Conservation (phyloP, 139 green algal species). For the Protoeuglena noctilucae region DNA sequence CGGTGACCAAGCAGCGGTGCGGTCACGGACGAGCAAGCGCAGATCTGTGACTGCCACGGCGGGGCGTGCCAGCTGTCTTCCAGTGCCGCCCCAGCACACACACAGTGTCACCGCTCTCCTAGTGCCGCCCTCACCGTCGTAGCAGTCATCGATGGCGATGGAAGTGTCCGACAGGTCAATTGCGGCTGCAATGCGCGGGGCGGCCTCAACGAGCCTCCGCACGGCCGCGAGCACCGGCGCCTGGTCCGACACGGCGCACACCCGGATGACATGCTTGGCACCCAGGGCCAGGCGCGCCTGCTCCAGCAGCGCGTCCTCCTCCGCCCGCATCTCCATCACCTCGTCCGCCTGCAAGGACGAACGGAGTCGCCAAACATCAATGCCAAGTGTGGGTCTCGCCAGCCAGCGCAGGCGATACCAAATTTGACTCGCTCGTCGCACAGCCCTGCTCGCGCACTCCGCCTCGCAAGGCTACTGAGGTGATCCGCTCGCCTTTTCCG, state of each 20-base stretch:
- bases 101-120: too few relatives aligned
- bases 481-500: too few relatives aligned
- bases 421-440: too few relatives aligned
- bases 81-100: too few relatives aligned
- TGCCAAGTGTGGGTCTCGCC: too few relatives aligned
- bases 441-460: too few relatives aligned
- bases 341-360: neutral
- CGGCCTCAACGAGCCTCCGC: slow-evolving; percentile 49
- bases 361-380: too few relatives aligned
- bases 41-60: too few relatives aligned
- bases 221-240: slow-evolving; percentile 39
- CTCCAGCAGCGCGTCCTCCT: slow-evolving; percentile 30
- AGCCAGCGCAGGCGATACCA: too few relatives aligned
- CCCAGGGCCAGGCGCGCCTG: slow-evolving; percentile 24
- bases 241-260: slow-evolving; percentile 30
- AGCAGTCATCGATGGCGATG: slow-evolving; percentile 80
- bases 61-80: too few relatives aligned
- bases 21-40: neutral
- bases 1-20: neutral
- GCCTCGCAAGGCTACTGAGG: too few relatives aligned
- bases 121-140: slow-evolving; percentile 40
- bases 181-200: slow-evolving; percentile 34
- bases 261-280: slow-evolving; percentile 33
- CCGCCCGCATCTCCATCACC: neutral
- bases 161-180: slow-evolving; percentile 55